Evolutionary conservation across 768 basidiomycete genomes (phyloP).

Genomic region (Rickenella mellea): DNA sequence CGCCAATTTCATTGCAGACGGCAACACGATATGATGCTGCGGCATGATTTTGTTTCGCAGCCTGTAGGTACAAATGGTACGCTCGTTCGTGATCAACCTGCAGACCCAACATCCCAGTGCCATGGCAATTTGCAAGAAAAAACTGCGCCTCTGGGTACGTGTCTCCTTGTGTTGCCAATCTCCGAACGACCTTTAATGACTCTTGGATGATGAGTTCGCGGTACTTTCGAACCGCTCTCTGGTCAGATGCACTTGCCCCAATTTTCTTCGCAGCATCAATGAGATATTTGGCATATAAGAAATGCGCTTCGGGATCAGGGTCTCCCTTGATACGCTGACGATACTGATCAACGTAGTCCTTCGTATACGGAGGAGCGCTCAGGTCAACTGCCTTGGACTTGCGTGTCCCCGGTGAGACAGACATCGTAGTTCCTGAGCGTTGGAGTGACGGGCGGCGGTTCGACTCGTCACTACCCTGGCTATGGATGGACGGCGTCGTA

Average conservation of each 20-base stretch:
- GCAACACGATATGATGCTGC: conserved; percentile 94
- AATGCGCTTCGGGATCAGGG: conserved; percentile 97
- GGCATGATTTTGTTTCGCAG: conserved; percentile 94
- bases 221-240: conserved; percentile 82
- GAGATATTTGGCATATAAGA: conserved; percentile 95
- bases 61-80: conserved; percentile 94
- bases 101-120: conserved; percentile 90
- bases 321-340: conserved; percentile 94
- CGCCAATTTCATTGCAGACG: conserved; percentile 97
- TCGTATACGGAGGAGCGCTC: conserved; percentile 80
- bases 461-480: conserved; percentile 26
- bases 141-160: conserved; percentile 96
- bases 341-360: conserved; percentile 96
- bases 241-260: conserved; percentile 60
- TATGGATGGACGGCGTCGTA: conserved; percentile 3
- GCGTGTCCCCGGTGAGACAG: conserved; percentile 45
- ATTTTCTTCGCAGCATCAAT: conserved; percentile 97
- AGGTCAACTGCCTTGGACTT: conserved; percentile 80
- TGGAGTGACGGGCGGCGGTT: conserved; percentile 48
- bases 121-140: conserved; percentile 95
- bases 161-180: conserved; percentile 85
- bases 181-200: conserved; percentile 84
- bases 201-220: conserved; percentile 81
- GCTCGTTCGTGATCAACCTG: conserved; percentile 97
- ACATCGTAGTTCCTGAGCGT: conserved; percentile 48